Base-by-base conservation (phyloP, 768 basidiomycete genomes). In the Panaeolus papilionaceus region DNA sequence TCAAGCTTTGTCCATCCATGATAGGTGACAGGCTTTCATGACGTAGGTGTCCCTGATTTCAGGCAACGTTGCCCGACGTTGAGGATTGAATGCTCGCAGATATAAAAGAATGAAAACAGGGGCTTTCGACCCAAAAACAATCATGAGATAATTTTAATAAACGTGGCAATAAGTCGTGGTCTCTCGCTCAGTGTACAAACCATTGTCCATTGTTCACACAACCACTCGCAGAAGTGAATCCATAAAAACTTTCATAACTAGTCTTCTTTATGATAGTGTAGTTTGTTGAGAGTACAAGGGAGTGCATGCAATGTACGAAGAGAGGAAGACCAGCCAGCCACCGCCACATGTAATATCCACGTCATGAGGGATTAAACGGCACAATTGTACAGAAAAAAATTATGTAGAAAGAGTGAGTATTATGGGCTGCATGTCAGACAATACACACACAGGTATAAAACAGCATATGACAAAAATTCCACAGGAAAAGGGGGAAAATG, bases 381-480 rank as follows among this genome's bases (percentile, higher is more conserved):
- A 58, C 54, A 58, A 33, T 12, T 58, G 54, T 58, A 58, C 54
- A 58, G 47, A 49, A 49, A 45, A 47, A 58, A 58, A 58, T 58
- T 58, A 58, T 58, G 54, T 58, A 58, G 54, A 58, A 58, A 37
- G 54, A 58, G 54, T 58, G 54, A 58, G 62, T 40, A 63, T 63
- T 63, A 63, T 42, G 44, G 42, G 68, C 65, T 65, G 65, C 65
- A 67, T 66, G 63, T 51, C 61, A 68, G 66, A n/a, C 62, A 45
- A 69, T 64, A 67, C 49, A 47, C 49, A 47, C 37, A 64, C 37
- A 42, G 40, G 68, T 61, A 42, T 40, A 47, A 11, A 65, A 64
- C 61, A 63, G 66, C 54, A 49, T 20, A 37, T 18, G 38, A 63
- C 62, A 45, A 42, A 45, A 23, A 63, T 42, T 45, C 40, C 44